phyloP scores from a whole-genome alignment of 495 filamentous ascomycete genomes.

The Aspergillus cavernicola region DNA sequence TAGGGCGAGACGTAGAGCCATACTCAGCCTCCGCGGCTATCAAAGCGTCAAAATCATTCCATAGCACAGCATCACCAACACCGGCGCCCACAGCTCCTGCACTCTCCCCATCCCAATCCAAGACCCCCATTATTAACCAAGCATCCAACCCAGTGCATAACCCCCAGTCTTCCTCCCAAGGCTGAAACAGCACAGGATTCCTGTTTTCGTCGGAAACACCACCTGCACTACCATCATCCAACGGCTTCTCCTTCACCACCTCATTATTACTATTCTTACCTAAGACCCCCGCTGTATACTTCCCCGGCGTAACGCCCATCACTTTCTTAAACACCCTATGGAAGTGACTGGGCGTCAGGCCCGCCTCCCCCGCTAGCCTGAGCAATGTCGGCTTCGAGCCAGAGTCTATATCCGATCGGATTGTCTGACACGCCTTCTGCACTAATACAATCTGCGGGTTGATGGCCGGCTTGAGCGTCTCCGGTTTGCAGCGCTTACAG shows the following conservation, averaged over 20 bases:
- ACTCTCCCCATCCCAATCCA: slow-evolving; percentile 9
- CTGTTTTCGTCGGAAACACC: not conserved
- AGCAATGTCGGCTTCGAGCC: slow-evolving; percentile 41
- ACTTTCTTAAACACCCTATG: slow-evolving; percentile 60
- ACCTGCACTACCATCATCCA: slow-evolving; percentile 1
- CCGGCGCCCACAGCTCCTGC: slow-evolving; percentile 5
- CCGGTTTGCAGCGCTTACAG: slow-evolving; percentile 63
- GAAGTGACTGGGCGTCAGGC: slow-evolving; percentile 58
- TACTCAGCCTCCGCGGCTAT: slow-evolving; percentile 30
- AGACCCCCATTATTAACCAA: slow-evolving; percentile 2
- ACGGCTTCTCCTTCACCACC: not conserved
- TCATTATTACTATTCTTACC: not conserved
- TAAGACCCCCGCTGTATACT: slow-evolving; percentile 35
- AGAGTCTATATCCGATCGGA: slow-evolving; percentile 23
- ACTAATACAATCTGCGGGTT: slow-evolving; percentile 45
- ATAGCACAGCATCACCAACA: slow-evolving; percentile 13
- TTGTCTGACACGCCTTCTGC: slow-evolving; percentile 40
- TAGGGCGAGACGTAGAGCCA: not conserved
- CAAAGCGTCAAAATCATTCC: slow-evolving; percentile 40
- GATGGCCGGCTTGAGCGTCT: slow-evolving; percentile 31
- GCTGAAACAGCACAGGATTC: slow-evolving; percentile 4
- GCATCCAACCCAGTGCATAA: not conserved
- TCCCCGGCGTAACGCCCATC: slow-evolving; percentile 58
- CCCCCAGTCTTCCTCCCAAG: slow-evolving; percentile 12
- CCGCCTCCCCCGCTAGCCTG: slow-evolving; percentile 49